Percentiles rank a stretch among this genome's conserved stretches.
These are phyloP conservation scores for Stramenopiles sp. DNA, from an alignment of 352 stramenopile species.

Conservation along the genomic window DNA sequence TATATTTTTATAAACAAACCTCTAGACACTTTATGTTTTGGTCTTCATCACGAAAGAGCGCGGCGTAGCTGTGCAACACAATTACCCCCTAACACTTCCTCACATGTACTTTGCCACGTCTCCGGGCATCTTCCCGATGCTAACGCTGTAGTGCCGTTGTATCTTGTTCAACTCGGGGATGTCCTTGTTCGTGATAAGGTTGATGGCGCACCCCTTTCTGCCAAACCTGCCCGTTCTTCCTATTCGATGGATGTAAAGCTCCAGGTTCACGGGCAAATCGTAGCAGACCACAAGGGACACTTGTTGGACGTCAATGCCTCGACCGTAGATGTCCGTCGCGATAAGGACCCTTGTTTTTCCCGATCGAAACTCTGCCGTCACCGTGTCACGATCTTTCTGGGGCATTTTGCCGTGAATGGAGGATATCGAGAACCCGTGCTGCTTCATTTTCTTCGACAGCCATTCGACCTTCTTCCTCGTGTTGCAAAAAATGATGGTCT, in stretches of 20 bases:
- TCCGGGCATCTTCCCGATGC: conserved; percentile 84
- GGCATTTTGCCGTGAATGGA: conserved; percentile 93
- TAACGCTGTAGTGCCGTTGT: conserved; percentile 75
- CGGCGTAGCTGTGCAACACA: no score
- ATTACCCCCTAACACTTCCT: no score
- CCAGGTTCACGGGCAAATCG: conserved; percentile 81
- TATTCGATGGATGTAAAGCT: conserved; percentile 89
- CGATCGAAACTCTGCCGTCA: conserved; percentile 91
- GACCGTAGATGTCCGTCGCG: conserved; percentile 86
- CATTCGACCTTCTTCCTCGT: conserved; percentile 89
- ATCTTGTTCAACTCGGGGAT: conserved; percentile 71
- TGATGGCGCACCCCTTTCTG: conserved; percentile 89
- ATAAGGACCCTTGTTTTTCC: conserved; percentile 84
- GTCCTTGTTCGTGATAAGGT: conserved; percentile 91
- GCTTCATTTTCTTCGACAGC: conserved; percentile 82
- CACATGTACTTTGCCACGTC: conserved; percentile 75
- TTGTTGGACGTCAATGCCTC: conserved; percentile 88
- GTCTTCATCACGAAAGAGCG: no score
- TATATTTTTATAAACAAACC: no score
- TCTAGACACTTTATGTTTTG: no score
- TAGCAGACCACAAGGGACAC: conserved; percentile 95
- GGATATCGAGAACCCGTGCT: conserved; percentile 88
- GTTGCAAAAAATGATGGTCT: conserved; percentile 98
- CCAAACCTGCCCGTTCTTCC: conserved; percentile 85
- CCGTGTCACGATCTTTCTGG: conserved; percentile 70